phyloP scores from a whole-genome alignment of 2,329 filamentous ascomycete genomes.

The Emmonsia crescens region DNA sequence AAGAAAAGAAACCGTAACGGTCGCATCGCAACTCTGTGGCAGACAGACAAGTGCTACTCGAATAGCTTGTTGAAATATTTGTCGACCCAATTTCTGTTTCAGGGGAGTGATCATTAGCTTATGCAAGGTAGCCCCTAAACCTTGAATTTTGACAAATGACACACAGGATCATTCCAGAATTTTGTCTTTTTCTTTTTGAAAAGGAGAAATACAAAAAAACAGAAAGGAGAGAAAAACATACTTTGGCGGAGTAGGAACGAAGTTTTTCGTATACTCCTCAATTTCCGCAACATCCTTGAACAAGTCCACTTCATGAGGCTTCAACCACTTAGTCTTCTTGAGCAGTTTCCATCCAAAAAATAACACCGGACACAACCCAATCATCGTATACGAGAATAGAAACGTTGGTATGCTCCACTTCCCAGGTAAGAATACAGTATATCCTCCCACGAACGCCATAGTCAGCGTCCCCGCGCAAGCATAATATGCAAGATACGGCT shows the following conservation, averaged over 20 bases:
- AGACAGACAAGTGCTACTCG: neutral
- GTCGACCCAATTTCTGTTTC: slow-evolving; percentile 4
- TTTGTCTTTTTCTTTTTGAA: neutral
- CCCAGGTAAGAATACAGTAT: slow-evolving; percentile 49
- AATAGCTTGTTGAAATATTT: slow-evolving; percentile 15
- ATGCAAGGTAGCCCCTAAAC: too few species aligned
- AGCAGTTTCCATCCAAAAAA: slow-evolving; percentile 62
- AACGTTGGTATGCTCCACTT: slow-evolving; percentile 65
- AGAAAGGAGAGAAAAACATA: slow-evolving; percentile 23
- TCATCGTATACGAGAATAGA: slow-evolving; percentile 67
- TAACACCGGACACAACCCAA: slow-evolving; percentile 58
- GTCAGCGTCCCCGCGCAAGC: slow-evolving; percentile 51
- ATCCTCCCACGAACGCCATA: slow-evolving; percentile 74
- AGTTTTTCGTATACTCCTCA: slow-evolving; percentile 56
- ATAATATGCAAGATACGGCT: slow-evolving; percentile 49
- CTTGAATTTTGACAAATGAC: neutral
- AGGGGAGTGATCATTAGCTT: neutral
- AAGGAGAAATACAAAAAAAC: neutral
- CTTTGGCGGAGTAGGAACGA: slow-evolving; percentile 44
- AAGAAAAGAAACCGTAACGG: neutral
- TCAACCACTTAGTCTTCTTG: slow-evolving; percentile 50
- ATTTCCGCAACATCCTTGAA: slow-evolving; percentile 52
- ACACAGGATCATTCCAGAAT: neutral
- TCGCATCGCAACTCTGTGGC: neutral
- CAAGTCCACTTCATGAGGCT: slow-evolving; percentile 52